Conservation (phyloP, 768 basidiomycete genomes). For the Termitomyces sp. region DNA sequence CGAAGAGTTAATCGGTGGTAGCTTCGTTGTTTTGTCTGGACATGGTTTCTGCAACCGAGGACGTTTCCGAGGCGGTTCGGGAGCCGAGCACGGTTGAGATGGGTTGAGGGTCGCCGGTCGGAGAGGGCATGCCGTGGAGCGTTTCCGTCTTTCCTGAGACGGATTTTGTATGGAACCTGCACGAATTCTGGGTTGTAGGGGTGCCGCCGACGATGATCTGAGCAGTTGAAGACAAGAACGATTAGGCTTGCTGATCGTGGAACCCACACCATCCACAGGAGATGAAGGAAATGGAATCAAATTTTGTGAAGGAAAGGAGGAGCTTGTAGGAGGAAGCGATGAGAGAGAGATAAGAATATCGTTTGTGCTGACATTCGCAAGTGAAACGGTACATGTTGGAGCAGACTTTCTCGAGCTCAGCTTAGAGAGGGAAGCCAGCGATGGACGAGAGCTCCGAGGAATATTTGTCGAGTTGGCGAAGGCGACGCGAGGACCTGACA, state of each 20-base stretch:
- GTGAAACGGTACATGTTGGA: slow-evolving; percentile 19
- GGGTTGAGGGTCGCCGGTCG: background rate
- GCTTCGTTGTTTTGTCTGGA: slow-evolving; percentile 2
- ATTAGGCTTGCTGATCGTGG: slow-evolving; percentile 17
- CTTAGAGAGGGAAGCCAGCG: slow-evolving; percentile 10
- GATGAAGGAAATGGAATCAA: slow-evolving; percentile 18
- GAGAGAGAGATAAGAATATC: slow-evolving; percentile 5
- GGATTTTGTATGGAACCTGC: background rate
- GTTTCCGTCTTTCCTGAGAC: slow-evolving; percentile 13
- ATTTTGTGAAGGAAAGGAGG: slow-evolving; percentile 9
- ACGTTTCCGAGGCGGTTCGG: slow-evolving; percentile 18
- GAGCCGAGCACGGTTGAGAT: slow-evolving; percentile 2
- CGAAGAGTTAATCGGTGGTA: slow-evolving; percentile 5
- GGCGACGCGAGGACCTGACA: slow-evolving; percentile 17
- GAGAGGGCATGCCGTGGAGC: slow-evolving; percentile 8
- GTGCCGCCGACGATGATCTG: slow-evolving; percentile 8
- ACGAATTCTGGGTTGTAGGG: slow-evolving; percentile 6
- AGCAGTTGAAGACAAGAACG: slow-evolving; percentile 14
- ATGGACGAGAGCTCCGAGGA: slow-evolving; percentile 13
- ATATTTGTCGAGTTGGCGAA: slow-evolving; percentile 19
- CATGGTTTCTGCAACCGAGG: slow-evolving; percentile 14
- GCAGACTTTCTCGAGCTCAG: slow-evolving; percentile 18
- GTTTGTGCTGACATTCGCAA: slow-evolving; percentile 14
- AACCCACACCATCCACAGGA: slow-evolving; percentile 3
- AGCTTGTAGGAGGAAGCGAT: slow-evolving; percentile 4